These are phyloP conservation scores for Cordyceps farinosa DNA, from an alignment of 2,329 filamentous ascomycete species.

Conservation along the genomic window DNA sequence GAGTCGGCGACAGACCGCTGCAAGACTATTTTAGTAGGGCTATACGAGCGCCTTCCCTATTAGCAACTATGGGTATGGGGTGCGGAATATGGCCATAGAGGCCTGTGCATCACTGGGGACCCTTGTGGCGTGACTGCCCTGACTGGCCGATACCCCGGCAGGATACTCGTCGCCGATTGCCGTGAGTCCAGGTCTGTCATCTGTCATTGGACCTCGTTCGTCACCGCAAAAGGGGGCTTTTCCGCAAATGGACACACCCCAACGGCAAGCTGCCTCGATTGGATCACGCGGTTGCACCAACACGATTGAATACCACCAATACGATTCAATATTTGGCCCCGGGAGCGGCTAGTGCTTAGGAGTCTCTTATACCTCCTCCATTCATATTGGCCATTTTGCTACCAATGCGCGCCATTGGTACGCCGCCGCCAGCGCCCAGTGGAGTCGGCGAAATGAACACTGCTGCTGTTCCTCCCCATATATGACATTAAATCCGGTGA, in stretches of 20 bases:
- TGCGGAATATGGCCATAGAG: background rate
- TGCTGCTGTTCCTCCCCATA: background rate
- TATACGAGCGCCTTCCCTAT: background rate
- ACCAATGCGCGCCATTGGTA: background rate
- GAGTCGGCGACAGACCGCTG: background rate
- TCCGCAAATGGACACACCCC: background rate
- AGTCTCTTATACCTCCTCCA: background rate
- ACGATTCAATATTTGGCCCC: background rate
- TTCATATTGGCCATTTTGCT: background rate
- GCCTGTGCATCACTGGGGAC: background rate
- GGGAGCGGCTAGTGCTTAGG: background rate
- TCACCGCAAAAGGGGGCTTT: background rate
- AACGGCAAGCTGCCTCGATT: background rate
- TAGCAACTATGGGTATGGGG: background rate
- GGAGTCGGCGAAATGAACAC: conserved; percentile 11
- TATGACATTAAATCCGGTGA: conserved; percentile 8
- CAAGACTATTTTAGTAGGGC: background rate
- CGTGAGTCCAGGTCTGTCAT: background rate
- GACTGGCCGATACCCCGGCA: conserved; percentile 6
- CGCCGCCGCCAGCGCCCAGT: background rate
- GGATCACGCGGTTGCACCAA: background rate
- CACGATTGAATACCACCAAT: background rate
- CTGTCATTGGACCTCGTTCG: background rate
- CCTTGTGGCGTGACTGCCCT: conserved; percentile 2
- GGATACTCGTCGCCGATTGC: background rate